phyloP scores from a whole-genome alignment of 148 eudicot genomes.

The Rhododendron kiyosumense region DNA sequence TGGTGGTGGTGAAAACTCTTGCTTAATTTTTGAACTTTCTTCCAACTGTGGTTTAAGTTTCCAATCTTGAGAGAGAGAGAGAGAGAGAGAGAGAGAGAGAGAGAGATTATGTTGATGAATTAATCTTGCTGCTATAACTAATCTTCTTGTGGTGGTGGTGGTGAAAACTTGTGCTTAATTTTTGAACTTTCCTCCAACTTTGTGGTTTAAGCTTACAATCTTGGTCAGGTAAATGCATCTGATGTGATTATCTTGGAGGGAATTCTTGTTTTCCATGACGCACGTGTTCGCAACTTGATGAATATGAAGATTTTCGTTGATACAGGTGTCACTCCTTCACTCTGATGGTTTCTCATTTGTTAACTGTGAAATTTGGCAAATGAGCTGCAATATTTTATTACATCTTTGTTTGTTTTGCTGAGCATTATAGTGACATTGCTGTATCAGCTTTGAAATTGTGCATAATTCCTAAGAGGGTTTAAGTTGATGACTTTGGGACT shows the following conservation, averaged over 20 bases:
- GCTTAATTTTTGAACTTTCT: neutral
- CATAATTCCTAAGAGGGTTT: neutral
- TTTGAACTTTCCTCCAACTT: neutral
- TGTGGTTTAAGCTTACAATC: neutral
- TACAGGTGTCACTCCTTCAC: constrained; percentile 46
- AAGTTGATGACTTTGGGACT: neutral
- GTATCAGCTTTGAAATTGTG: neutral
- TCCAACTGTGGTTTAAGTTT: neutral
- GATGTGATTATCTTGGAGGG: constrained; percentile 39
- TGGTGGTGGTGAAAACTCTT: neutral
- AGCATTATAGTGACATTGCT: neutral
- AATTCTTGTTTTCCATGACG: constrained; percentile 86
- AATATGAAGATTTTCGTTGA: constrained; percentile 96
- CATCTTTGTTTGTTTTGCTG: neutral
- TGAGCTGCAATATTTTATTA: neutral
- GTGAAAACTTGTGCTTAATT: neutral
- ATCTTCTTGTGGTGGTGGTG: neutral
- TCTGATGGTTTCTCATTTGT: neutral
- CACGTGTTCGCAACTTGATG: constrained; percentile 84
- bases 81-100: neutral
- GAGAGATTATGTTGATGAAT: neutral
- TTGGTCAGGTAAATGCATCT: constrained; percentile 79
- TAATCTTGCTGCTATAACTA: neutral
- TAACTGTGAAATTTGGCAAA: neutral
- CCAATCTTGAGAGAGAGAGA: neutral